Percentiles rank a stretch among this genome's conserved stretches.
phyloP scores from a whole-genome alignment of 495 filamentous ascomycete species.

The Rhypophila decipiens region DNA sequence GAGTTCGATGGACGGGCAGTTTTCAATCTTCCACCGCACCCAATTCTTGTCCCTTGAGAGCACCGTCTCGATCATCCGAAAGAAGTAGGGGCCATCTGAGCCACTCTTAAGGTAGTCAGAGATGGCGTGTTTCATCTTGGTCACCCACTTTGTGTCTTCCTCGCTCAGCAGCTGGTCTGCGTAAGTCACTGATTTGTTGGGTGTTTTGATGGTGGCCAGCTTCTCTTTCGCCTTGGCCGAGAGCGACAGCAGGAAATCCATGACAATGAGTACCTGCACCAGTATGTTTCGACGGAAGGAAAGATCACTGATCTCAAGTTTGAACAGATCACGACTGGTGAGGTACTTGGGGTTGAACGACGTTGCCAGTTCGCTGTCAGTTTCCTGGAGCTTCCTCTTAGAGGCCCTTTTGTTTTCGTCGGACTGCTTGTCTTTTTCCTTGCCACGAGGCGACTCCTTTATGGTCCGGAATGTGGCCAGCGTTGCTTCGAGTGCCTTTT shows the following conservation, averaged over 20 bases:
- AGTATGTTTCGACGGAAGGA: conserved; percentile 90
- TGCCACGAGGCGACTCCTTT: conserved; percentile 49
- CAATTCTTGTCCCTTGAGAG: conserved; percentile 94
- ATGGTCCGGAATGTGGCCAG: conserved; percentile 72
- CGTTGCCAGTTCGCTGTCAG: conserved; percentile 55
- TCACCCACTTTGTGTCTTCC: conserved; percentile 81
- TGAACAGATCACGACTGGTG: conserved; percentile 89
- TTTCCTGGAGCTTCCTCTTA: conserved; percentile 70
- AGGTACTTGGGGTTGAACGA: conserved; percentile 96
- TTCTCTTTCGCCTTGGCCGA: conserved; percentile 77
- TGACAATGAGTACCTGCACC: conserved; percentile 86
- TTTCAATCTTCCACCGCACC: conserved; percentile 96
- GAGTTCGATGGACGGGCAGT: conserved; percentile 77
- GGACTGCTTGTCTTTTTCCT: conserved; percentile 38
- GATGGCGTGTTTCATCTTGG: conserved; percentile 64
- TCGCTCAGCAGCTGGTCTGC: conserved; percentile 63
- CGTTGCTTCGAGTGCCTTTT: conserved; percentile 67
- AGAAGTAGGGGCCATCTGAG: conserved; percentile 82
- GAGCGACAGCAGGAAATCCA: conserved; percentile 88
- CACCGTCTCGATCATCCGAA: conserved; percentile 92
- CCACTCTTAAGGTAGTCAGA: conserved; percentile 68
- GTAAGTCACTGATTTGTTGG: conserved; percentile 84
- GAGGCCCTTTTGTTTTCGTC: conserved; percentile 56
- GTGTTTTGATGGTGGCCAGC: conserved; percentile 53
- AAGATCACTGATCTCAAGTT: conserved; percentile 90